Evolutionary conservation across 352 stramenopile genomes (phyloP), one percentile per base, ranked within the genome.

Genomic region (Globisporangium carolinianum): DNA sequence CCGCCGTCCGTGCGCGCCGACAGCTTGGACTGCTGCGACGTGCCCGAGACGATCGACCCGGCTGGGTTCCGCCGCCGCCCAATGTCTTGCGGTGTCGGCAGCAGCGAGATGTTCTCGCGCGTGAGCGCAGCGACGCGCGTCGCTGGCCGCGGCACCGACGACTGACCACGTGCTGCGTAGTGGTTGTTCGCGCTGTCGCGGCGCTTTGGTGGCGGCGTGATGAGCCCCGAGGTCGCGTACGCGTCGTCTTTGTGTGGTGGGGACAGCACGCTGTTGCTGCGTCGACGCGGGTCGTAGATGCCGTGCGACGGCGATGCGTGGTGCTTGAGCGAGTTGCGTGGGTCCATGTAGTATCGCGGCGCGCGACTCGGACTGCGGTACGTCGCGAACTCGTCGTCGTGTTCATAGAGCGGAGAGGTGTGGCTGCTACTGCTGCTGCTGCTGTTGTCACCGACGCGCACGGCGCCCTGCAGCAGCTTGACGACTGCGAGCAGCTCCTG

Each of bases 1-100:
- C 83, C 83, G 43, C 81, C 83, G 58, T 91, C 83, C 17, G 83
- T 94, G 54, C 81, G 72, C 24, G 85, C 76, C 11, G 81, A 91
- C 10, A 78, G 87, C 42, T 72, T 76, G 38, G 81, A 91, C 55
- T 87, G 73, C 47, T 87, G 74, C n/a, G 79, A 91, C 36, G 37
- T 43, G 42, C 80, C 79, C 17, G 71, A 86, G 8, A 49, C 45
- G 45, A 89, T 73, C 8, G 81, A 91, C 39, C 77, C 79, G 0
- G 70, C 67, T 38, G 73, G 73, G 43, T 75, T 73, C 6, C 58
- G 49, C 5, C 64, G 71, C 10, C 60, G 51, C 8, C 45, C 39
- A 17, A 56, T 50, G 43, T 75, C 62, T 7, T 63, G 48, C 12
- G 78, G 79, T 18, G 67, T 80, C 1, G 78, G 81, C 41, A 94